phyloP scores from a whole-genome alignment of 305 asterid species.

The Plantago lanceolata region DNA sequence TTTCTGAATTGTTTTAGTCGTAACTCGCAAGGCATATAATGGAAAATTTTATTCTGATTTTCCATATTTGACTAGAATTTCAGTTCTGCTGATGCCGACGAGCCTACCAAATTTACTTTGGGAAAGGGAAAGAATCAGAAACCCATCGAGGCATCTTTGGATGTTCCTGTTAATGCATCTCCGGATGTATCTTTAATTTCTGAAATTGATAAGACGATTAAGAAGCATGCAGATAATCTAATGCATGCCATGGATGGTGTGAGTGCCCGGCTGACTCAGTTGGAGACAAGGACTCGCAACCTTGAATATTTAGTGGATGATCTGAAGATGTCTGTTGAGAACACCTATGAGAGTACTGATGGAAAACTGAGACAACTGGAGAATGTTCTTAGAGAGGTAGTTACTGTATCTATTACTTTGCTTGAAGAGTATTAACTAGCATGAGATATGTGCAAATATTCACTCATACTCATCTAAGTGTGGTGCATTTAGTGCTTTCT shows the following conservation, averaged over 20 bases:
- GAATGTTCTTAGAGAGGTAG: slow-evolving; percentile 54
- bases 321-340: slow-evolving; percentile 45
- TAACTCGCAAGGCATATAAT: not conserved
- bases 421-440: not conserved
- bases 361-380: slow-evolving; percentile 56
- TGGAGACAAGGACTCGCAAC: slow-evolving; percentile 52
- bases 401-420: slow-evolving; percentile 7
- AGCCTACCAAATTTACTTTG: slow-evolving; percentile 17
- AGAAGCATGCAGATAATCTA: slow-evolving; percentile 49
- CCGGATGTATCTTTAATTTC: slow-evolving; percentile 34
- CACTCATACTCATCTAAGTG: not conserved
- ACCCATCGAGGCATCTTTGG: slow-evolving; percentile 16
- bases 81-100: slow-evolving; percentile 18
- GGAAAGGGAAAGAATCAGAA: slow-evolving; percentile 23
- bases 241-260: slow-evolving; percentile 49
- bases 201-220: slow-evolving; percentile 55
- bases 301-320: slow-evolving; percentile 56
- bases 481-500: not conserved
- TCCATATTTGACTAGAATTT: slow-evolving; percentile 19
- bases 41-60: not conserved
- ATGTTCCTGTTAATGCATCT: slow-evolving; percentile 19
- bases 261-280: slow-evolving; percentile 53
- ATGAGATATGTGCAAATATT: not conserved
- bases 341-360: slow-evolving; percentile 44
- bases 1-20: no score